A percentile compares a stretch with the other conserved stretches of the same genome.
phyloP scores from a whole-genome alignment of 306 rosid genomes.

The Fagus crenata region DNA sequence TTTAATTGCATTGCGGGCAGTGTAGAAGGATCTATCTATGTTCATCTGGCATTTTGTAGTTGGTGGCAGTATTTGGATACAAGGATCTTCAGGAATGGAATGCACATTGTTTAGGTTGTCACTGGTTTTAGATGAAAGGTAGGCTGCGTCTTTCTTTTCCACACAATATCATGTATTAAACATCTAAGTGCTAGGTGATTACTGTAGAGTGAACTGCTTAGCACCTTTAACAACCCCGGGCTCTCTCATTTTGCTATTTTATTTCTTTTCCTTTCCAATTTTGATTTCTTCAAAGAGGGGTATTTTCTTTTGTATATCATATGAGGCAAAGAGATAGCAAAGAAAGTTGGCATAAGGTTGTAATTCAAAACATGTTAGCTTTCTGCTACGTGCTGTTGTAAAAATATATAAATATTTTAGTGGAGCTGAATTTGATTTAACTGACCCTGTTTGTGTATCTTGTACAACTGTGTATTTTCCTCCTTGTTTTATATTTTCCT shows the following conservation, averaged over 20 bases:
- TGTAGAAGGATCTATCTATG: slow-evolving; percentile 49
- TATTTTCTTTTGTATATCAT: slow-evolving; percentile 27
- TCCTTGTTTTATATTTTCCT: background rate
- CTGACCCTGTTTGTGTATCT: background rate
- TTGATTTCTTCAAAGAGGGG: slow-evolving; percentile 28
- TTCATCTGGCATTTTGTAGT: slow-evolving; percentile 16
- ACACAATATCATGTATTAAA: slow-evolving; percentile 8
- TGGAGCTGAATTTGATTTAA: background rate
- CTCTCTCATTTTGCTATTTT: slow-evolving; percentile 1
- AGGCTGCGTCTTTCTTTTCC: slow-evolving; percentile 28
- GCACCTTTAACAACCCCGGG: slow-evolving; percentile 11
- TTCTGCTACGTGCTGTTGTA: slow-evolving; percentile 8
- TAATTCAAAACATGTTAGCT: slow-evolving; percentile 11
- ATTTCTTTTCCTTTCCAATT: slow-evolving; percentile 5
- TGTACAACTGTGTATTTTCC: background rate
- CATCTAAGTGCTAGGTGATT: slow-evolving; percentile 27
- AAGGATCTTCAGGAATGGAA: slow-evolving; percentile 18
- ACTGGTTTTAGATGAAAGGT: slow-evolving; percentile 16
- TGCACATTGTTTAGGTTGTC: slow-evolving; percentile 21
- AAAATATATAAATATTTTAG: background rate
- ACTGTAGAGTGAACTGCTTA: slow-evolving; percentile 17
- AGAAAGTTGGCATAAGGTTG: slow-evolving; percentile 23
- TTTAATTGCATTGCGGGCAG: slow-evolving; percentile 50
- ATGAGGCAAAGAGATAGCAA: slow-evolving; percentile 24
- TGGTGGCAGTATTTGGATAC: slow-evolving; percentile 25